Percentiles rank a stretch among this genome's conserved stretches.
These are phyloP conservation scores for Podospora bellae-mahoneyi DNA, from an alignment of 495 filamentous ascomycete species.

Conservation along the genomic window DNA sequence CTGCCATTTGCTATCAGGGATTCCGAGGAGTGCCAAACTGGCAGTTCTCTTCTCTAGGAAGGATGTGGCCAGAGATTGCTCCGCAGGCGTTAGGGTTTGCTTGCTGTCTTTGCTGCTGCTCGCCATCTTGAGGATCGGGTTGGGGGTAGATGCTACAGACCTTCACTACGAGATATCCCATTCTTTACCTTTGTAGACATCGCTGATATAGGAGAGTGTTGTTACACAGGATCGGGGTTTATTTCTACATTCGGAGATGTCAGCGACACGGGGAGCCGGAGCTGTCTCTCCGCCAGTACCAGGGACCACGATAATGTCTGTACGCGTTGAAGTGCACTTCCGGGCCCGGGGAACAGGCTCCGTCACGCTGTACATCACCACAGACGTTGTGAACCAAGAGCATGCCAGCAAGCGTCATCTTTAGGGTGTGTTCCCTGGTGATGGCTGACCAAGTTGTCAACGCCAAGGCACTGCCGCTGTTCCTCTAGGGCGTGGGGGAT, in stretches of 20 bases:
- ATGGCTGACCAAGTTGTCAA: neutral
- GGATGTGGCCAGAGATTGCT: neutral
- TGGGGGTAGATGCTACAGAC: too few relatives aligned
- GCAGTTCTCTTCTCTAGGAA: neutral
- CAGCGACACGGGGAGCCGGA: neutral
- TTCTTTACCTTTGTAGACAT: too few relatives aligned
- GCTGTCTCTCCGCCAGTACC: neutral
- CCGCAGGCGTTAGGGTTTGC: neutral
- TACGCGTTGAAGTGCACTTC: neutral
- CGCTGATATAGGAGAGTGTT: neutral
- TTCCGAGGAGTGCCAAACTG: neutral
- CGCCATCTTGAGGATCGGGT: neutral
- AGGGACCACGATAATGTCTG: neutral
- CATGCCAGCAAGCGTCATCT: neutral
- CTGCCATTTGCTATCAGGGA: neutral
- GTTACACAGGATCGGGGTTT: neutral
- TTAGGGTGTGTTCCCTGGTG: neutral
- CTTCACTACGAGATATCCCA: too few relatives aligned
- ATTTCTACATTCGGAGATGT: neutral
- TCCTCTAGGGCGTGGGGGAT: neutral
- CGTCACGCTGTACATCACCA: neutral
- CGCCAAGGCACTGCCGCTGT: neutral
- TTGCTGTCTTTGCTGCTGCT: neutral
- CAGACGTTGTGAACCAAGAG: neutral
- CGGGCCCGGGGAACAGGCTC: too few relatives aligned